Evolutionary conservation across 2,329 filamentous ascomycete genomes (phyloP).

Genomic region (Dryadomyces quercus-mongolicae): DNA sequence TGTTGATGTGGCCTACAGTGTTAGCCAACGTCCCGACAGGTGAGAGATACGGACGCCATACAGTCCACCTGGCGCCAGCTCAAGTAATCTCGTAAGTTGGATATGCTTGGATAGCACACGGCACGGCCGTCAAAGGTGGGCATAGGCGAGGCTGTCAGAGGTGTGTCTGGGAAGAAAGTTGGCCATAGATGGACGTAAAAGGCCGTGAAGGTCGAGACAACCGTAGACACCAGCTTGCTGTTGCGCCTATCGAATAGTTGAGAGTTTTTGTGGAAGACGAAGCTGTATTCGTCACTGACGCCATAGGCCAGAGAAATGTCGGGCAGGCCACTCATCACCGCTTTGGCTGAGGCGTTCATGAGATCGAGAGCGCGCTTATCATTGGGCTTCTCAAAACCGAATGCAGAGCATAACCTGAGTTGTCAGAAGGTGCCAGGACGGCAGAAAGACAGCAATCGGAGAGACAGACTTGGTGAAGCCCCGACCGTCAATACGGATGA

Average conservation of each 20-base stretch:
- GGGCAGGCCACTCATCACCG: constrained; percentile 70
- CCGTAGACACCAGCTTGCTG: constrained; percentile 82
- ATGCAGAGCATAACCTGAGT: constrained; percentile 64
- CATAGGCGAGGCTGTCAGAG: constrained; percentile 59
- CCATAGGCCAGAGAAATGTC: constrained; percentile 86
- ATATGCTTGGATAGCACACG: constrained; percentile 73
- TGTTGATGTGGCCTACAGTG: constrained; percentile 78
- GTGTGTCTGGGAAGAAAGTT: constrained; percentile 57
- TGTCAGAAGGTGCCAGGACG: neutral
- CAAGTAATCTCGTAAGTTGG: constrained; percentile 85
- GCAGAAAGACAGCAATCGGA: neutral
- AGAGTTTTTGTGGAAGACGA: constrained; percentile 76
- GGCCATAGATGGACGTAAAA: constrained; percentile 80
- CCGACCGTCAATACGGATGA: constrained; percentile 84
- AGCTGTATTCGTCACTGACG: constrained; percentile 90
- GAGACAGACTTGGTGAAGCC: constrained; percentile 74
- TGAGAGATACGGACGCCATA: constrained; percentile 28
- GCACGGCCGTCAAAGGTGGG: constrained; percentile 90
- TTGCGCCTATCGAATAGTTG: constrained; percentile 74
- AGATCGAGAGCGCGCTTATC: constrained; percentile 76
- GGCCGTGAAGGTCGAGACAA: constrained; percentile 87
- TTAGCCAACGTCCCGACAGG: neutral
- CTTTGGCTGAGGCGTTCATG: constrained; percentile 87
- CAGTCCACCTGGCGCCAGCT: constrained; percentile 96
- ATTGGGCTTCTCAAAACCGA: constrained; percentile 85